Conservation (phyloP, 192 early-diverging fungal genomes). For the Podila minutissima region DNA sequence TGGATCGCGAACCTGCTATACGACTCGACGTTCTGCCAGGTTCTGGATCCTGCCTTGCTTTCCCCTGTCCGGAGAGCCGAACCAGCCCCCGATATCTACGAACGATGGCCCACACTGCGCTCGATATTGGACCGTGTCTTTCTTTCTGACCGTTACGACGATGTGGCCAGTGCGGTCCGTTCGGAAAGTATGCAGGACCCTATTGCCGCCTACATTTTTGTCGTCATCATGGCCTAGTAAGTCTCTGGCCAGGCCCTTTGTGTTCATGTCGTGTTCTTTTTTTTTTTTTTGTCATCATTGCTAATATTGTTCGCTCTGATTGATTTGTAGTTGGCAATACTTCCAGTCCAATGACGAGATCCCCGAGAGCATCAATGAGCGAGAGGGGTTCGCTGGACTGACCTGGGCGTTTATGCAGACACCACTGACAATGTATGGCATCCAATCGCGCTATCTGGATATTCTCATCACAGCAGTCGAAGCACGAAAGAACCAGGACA, state of each 20-base stretch:
- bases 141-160: conserved; percentile 9
- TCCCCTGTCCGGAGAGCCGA: not conserved
- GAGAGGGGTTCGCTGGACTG: conserved; percentile 8
- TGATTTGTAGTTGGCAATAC: conserved; percentile 1
- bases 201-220: conserved; percentile 9
- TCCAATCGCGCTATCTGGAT: conserved; percentile 15
- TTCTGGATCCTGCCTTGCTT: not conserved
- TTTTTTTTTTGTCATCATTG: too few species aligned
- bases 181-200: conserved; percentile 18
- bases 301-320: too few species aligned
- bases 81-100: conserved; percentile 12
- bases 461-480: conserved; percentile 20
- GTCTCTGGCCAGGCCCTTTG: not conserved
- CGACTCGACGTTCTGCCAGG: conserved; percentile 5
- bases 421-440: not conserved
- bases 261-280: too few species aligned
- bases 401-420: conserved; percentile 9
- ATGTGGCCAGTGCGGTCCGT: conserved; percentile 6
- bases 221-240: conserved; percentile 20
- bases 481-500: conserved; percentile 15
- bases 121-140: conserved; percentile 11
- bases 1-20: conserved; percentile 14
- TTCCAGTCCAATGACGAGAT: conserved; percentile 3
- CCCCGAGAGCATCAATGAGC: conserved; percentile 12
- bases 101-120: conserved; percentile 10